A percentile compares a stretch with the other conserved stretches of the same genome.
Conservation (phyloP, 352 stramenopile genomes). For the Phytophthora kernoviae region DNA sequence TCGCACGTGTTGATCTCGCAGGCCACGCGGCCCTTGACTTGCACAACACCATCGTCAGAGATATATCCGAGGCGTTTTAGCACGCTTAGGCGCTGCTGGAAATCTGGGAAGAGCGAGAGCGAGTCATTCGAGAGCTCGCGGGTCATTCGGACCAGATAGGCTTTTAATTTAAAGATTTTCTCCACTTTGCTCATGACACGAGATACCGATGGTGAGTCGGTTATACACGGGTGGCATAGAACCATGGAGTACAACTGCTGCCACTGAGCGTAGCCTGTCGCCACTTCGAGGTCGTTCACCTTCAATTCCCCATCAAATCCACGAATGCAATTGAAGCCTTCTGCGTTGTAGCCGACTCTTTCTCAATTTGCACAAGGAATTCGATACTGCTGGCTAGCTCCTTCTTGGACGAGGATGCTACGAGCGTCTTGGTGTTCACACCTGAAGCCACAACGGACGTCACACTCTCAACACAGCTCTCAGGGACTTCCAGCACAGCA, state of each 20-base stretch:
- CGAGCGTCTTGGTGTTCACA: constrained; percentile 71
- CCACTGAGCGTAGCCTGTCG: constrained; percentile 65
- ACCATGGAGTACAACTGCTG: constrained; percentile 61
- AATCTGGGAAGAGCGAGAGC: constrained; percentile 97
- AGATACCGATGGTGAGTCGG: constrained; percentile 34
- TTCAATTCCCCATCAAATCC: constrained; percentile 80
- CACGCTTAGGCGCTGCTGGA: constrained; percentile 94
- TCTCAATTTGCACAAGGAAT: constrained; percentile 80
- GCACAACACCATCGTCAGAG: constrained; percentile 86
- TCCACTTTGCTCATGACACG: constrained; percentile 75
- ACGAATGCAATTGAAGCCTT: constrained; percentile 57
- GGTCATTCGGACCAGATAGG: constrained; percentile 65
- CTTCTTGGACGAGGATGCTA: constrained; percentile 68
- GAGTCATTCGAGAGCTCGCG: constrained; percentile 86
- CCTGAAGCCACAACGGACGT: constrained; percentile 43
- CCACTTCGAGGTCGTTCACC: constrained; percentile 81
- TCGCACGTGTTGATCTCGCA: constrained; percentile 99
- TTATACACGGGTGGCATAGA: constrained; percentile 54
- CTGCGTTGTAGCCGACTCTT: constrained; percentile 51
- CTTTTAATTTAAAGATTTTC: constrained; percentile 73
- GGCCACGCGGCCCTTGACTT: constrained; percentile 96
- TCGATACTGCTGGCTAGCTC: constrained; percentile 74
- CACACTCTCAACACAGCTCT: constrained; percentile 77
- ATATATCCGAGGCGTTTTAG: constrained; percentile 96
- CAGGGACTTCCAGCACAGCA: constrained; percentile 75